phyloP scores from a whole-genome alignment of 1,139 yeast genomes.

The Sugiyamaella sp. region DNA sequence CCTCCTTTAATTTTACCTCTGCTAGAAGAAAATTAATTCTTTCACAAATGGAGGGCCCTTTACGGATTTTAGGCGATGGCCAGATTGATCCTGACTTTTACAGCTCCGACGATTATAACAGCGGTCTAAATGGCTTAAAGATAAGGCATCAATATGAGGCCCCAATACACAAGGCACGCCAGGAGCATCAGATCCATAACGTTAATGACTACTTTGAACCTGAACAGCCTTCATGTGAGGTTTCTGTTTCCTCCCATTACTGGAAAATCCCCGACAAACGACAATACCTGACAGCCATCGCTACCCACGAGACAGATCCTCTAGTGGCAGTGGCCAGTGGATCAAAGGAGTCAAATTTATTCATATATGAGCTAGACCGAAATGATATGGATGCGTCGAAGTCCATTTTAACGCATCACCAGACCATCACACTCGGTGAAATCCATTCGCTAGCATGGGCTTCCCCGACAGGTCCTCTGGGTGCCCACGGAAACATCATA shows the following conservation, averaged over 20 bases:
- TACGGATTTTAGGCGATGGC: constrained; percentile 10
- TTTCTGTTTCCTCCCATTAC: constrained; percentile 41
- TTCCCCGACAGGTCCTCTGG: constrained; percentile 42
- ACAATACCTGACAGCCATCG: constrained; percentile 60
- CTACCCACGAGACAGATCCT: constrained; percentile 48
- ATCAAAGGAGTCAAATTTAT: constrained; percentile 56
- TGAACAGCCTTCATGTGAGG: background rate
- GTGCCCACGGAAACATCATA: constrained; percentile 46
- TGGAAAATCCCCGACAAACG: constrained; percentile 71
- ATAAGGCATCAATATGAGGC: background rate
- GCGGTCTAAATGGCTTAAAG: background rate
- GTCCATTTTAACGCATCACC: constrained; percentile 63
- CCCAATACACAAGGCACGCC: background rate
- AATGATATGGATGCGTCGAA: constrained; percentile 16
- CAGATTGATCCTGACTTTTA: constrained; percentile 4
- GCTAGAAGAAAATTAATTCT: background rate
- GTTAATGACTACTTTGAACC: background rate
- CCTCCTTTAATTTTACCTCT: background rate
- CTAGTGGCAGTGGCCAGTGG: constrained; percentile 71
- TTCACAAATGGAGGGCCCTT: constrained; percentile 10
- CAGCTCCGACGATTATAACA: constrained; percentile 1
- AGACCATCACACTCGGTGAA: constrained; percentile 70
- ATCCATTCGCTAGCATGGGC: constrained; percentile 71
- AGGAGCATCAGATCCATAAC: background rate
- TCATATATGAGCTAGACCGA: constrained; percentile 59